Evolutionary conservation across 129 eudicot genomes (phyloP).

Genomic region (Tagetes erecta): DNA sequence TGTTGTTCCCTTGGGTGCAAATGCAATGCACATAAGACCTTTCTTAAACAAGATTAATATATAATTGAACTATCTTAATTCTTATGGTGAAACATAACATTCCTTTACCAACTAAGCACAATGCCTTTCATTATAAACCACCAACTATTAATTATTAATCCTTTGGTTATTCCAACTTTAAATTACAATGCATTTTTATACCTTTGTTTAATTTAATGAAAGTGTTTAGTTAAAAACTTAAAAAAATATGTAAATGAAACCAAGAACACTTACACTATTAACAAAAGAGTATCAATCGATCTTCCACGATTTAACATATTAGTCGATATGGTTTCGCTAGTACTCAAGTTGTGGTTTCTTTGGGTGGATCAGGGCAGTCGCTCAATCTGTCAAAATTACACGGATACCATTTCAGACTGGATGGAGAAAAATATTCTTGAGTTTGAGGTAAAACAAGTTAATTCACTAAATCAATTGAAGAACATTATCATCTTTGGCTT

Average conservation of each 20-base stretch:
- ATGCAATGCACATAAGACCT: constrained; percentile 21
- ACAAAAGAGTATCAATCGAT: not conserved
- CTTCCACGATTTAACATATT: too few species aligned
- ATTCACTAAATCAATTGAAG: too few species aligned
- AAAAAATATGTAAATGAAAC: not conserved
- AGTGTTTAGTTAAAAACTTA: not conserved
- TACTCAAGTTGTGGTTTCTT: too few species aligned
- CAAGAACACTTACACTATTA: not conserved
- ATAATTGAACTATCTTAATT: too few species aligned
- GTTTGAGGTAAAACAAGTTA: too few species aligned
- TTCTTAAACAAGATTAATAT: not conserved
- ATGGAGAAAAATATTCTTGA: too few species aligned
- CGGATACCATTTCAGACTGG: too few species aligned
- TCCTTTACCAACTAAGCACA: constrained; percentile 25
- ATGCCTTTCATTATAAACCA: not conserved
- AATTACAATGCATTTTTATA: not conserved
- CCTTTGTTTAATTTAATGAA: not conserved
- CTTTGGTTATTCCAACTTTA: not conserved
- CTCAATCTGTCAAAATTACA: too few species aligned
- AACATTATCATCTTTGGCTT: too few species aligned
- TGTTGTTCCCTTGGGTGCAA: constrained; percentile 25
- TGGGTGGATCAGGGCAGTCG: too few species aligned
- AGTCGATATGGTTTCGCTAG: too few species aligned
- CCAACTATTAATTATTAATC: not conserved
- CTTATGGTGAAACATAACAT: constrained; percentile 24